Evolutionary conservation across 139 green algal species (phyloP).

Genomic region (Picochlorum sp.): DNA sequence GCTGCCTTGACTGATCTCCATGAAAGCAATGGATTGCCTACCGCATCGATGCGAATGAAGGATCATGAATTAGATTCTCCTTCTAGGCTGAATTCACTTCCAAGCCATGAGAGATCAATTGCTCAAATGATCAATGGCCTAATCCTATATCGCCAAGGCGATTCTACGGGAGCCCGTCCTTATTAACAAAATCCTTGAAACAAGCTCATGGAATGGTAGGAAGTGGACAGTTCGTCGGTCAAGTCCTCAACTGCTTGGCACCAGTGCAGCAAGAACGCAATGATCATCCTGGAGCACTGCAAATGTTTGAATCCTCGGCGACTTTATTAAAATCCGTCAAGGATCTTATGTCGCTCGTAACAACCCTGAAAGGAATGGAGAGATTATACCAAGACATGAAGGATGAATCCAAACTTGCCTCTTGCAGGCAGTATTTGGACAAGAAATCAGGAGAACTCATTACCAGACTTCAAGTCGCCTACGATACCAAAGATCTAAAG

Average conservation of each 20-base stretch:
- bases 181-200: conserved; percentile 28
- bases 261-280: conserved; percentile 15
- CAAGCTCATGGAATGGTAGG: conserved; percentile 17
- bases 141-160: conserved; percentile 4
- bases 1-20: conserved; percentile 25
- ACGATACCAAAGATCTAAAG: background rate
- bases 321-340: conserved; percentile 17
- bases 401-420: background rate
- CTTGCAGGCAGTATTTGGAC: conserved; percentile 5
- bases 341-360: conserved; percentile 18
- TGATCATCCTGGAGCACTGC: conserved; percentile 16
- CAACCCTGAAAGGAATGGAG: conserved; percentile 8
- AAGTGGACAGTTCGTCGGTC: conserved; percentile 23
- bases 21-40: background rate
- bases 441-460: conserved; percentile 16
- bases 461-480: background rate
- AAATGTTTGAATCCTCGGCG: conserved; percentile 20
- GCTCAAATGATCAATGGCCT: conserved; percentile 12
- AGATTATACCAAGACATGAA: conserved; percentile 9
- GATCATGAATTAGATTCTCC: conserved; percentile 3
- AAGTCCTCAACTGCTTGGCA: conserved; percentile 25
- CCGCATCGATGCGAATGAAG: background rate
- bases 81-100: background rate
- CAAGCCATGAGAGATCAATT: background rate
- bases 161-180: conserved; percentile 1